Evolutionary conservation across 2,329 filamentous ascomycete species (phyloP), one percentile per base, ranked within the genome.

Genomic region (Phialophora expanda): DNA sequence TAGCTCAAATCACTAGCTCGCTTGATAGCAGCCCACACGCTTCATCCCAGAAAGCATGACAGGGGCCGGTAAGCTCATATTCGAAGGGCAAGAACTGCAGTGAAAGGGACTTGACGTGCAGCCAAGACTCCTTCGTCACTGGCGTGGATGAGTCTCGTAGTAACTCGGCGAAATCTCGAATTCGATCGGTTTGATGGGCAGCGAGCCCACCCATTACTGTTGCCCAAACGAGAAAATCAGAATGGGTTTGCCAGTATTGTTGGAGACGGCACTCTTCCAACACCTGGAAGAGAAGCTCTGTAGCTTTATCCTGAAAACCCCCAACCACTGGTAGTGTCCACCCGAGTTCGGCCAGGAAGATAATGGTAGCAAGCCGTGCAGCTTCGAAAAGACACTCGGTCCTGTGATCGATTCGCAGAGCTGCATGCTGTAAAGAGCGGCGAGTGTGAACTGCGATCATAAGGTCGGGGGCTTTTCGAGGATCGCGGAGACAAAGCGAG

Each of bases 321-420:
- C 58, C 48, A 26, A 53, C 50, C n/a, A 61, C 46, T 26, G 58
- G 58, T 9, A 61, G 51, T 17, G 58, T 61, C 58, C 46, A 61
- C 6, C 44, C 48, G 22, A 61, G 48, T 28, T 51, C 46, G 2
- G 58, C 58, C 17, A 61, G 46, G 20, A 61, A 61, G 26, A 61
- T 38, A 30, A 61, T 54, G 6, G 32, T 26, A 26, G 58, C n/a
- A 54, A 61, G 48, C 14, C 58, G 58, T n/a, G 58, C 48, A 22
- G 30, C 46, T 30, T 61, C 58, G 5, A 53, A 38, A 2, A 61
- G 50, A 38, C 46, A 61, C 50, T 61, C 48, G 22, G 28, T 30
- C 38, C 17, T 26, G 2, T 11, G 28, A n/a, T n/a, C 28, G 8
- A 61, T 26, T 5, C 11, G n/a, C 46, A 61, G 7, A 20, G 34